Conservation (phyloP, 768 basidiomycete genomes). For the Pholiota conissans region DNA sequence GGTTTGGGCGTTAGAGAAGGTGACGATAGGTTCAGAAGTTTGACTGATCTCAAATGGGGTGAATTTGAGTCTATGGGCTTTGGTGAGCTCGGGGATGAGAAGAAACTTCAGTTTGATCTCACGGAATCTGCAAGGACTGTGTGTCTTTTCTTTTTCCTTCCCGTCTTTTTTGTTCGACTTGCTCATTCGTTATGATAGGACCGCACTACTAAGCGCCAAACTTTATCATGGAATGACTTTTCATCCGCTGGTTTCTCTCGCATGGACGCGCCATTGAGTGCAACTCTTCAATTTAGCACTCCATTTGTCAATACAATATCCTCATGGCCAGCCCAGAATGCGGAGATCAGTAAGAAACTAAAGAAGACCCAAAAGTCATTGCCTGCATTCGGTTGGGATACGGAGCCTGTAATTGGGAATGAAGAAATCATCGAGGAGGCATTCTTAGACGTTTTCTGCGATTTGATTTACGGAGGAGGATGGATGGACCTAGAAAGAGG, state of each 20-base stretch:
- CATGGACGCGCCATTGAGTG: conserved; percentile 69
- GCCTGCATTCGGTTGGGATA: conserved; percentile 92
- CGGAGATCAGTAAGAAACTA: conserved; percentile 73
- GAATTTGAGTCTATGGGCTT: conserved; percentile 89
- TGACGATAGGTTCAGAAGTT: conserved; percentile 73
- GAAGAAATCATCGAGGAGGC: conserved; percentile 89
- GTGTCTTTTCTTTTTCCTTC: conserved; percentile 17
- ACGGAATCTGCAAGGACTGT: conserved; percentile 82
- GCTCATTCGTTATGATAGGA: conserved; percentile 38
- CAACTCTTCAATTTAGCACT: conserved; percentile 79
- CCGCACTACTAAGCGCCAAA: conserved; percentile 71
- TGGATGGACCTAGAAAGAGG: conserved; percentile 79
- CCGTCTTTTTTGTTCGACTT: neutral
- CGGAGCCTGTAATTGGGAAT: conserved; percentile 72
- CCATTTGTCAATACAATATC: conserved; percentile 50
- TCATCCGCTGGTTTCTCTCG: conserved; percentile 81
- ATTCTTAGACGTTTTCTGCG: conserved; percentile 86
- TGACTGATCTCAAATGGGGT: conserved; percentile 91
- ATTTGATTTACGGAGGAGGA: conserved; percentile 77
- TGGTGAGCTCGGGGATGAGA: conserved; percentile 52
- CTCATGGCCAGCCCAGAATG: conserved; percentile 73
- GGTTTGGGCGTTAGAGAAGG: conserved; percentile 40
- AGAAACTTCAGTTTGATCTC: conserved; percentile 89
- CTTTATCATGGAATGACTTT: conserved; percentile 91
- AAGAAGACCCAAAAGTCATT: conserved; percentile 82